Evolutionary conservation across 106 monocot genomes (phyloP).

Genomic region (Agapanthus africanus): DNA sequence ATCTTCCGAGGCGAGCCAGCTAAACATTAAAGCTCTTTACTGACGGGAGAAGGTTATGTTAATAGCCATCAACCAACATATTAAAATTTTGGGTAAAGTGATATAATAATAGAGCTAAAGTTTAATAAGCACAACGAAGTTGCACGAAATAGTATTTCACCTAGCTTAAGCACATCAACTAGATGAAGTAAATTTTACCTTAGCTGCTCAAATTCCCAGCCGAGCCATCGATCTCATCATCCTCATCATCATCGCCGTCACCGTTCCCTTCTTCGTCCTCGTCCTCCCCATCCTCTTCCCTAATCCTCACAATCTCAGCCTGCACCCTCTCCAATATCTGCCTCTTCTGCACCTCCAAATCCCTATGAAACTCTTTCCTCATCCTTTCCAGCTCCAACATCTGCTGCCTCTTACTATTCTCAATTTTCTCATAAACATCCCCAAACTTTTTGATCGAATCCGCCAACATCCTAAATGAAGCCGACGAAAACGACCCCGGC

Average conservation of each 20-base stretch:
- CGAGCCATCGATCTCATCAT: conserved; percentile 42
- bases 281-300: conserved; percentile 43
- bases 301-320: conserved; percentile 58
- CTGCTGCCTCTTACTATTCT: conserved; percentile 69
- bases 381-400: conserved; percentile 73
- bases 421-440: conserved; percentile 79
- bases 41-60: too few species aligned
- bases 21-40: too few species aligned
- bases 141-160: too few species aligned
- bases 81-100: too few species aligned
- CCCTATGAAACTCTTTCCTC: conserved; percentile 82
- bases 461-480: conserved; percentile 52
- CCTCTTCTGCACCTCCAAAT: conserved; percentile 68
- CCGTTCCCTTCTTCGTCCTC: conserved; percentile 22
- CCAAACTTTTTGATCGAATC: conserved; percentile 81
- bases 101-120: too few species aligned
- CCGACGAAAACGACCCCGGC: too few species aligned
- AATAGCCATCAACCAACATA: too few species aligned
- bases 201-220: conserved; percentile 43
- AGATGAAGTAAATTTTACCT: conserved; percentile 30
- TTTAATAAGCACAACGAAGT: too few species aligned
- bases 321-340: conserved; percentile 85
- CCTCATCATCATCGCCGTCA: conserved; percentile 20
- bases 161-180: too few species aligned
- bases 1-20: too few species aligned